A percentile compares a stretch with the other conserved stretches of the same genome.
Conservation (phyloP, 306 rosid species). For the Delonix regia region DNA sequence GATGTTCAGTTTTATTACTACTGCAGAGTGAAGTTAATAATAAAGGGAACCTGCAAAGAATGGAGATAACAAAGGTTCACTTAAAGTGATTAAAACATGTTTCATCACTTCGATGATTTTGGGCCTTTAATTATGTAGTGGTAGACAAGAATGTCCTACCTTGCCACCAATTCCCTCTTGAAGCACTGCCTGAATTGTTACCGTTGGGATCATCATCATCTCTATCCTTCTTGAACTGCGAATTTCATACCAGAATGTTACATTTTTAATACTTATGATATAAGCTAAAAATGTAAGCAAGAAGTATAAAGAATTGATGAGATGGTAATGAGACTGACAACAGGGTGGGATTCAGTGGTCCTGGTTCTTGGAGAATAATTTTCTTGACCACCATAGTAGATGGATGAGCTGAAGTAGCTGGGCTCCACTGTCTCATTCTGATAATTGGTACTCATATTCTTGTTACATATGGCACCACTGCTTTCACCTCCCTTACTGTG, state of each 20-base stretch:
- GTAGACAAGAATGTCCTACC: conserved; percentile 49
- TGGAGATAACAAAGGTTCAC: neutral
- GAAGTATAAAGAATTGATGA: neutral
- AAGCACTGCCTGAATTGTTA: conserved; percentile 60
- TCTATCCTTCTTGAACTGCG: conserved; percentile 70
- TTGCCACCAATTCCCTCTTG: conserved; percentile 99
- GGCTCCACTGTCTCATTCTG: conserved; percentile 70
- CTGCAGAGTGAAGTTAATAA: conserved; percentile 47
- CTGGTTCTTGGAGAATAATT: conserved; percentile 71
- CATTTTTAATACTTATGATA: neutral
- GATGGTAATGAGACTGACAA: conserved; percentile 23
- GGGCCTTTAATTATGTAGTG: neutral
- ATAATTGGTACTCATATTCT: conserved; percentile 43
- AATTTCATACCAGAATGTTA: neutral
- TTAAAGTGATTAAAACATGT: neutral
- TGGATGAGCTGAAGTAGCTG: conserved; percentile 79
- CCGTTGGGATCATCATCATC: conserved; percentile 62
- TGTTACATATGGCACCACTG: conserved; percentile 46
- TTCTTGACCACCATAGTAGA: conserved; percentile 92
- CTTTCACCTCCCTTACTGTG: conserved; percentile 47
- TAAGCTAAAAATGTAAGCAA: neutral
- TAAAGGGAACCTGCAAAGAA: conserved; percentile 79
- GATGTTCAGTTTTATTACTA: conserved; percentile 26
- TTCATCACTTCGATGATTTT: neutral
- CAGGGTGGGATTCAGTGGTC: conserved; percentile 62